Evolutionary conservation across 139 green algal genomes (phyloP).

Genomic region (Astrephomene gubernaculifera): DNA sequence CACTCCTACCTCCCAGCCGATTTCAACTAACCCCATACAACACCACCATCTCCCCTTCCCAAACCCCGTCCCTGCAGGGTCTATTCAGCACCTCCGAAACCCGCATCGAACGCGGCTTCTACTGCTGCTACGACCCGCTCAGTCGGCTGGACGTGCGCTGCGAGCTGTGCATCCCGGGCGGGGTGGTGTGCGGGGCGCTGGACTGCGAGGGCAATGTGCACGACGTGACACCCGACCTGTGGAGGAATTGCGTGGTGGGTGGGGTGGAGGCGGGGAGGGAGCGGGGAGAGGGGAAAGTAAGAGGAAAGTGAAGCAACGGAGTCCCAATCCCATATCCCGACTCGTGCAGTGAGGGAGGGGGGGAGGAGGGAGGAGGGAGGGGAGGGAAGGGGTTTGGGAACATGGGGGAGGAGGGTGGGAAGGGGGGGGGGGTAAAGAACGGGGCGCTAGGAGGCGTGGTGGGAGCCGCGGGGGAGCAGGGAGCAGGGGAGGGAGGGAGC

Average conservation of each 20-base stretch:
- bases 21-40: too few species aligned
- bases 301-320: too few species aligned
- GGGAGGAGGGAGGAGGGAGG: too few species aligned
- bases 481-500: too few species aligned
- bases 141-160: slow-evolving; percentile 69
- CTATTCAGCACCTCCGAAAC: slow-evolving; percentile 56
- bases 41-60: not conserved
- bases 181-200: slow-evolving; percentile 57
- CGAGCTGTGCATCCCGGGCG: slow-evolving; percentile 65
- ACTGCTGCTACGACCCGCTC: slow-evolving; percentile 78
- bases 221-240: slow-evolving; percentile 58
- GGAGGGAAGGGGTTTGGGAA: too few species aligned
- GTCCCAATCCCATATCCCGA: too few species aligned
- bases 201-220: slow-evolving; percentile 58
- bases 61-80: slow-evolving; percentile 36
- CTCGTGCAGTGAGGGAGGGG: too few species aligned
- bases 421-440: too few species aligned
- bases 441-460: too few species aligned
- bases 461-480: too few species aligned
- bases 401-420: too few species aligned
- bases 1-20: too few species aligned
- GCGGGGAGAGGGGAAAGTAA: not conserved
- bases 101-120: slow-evolving; percentile 73
- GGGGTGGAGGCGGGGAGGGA: not conserved
- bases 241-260: slow-evolving; percentile 51